Evolutionary conservation across 257 asterid genomes (phyloP).

Genomic region (Solanum sejunctum): DNA sequence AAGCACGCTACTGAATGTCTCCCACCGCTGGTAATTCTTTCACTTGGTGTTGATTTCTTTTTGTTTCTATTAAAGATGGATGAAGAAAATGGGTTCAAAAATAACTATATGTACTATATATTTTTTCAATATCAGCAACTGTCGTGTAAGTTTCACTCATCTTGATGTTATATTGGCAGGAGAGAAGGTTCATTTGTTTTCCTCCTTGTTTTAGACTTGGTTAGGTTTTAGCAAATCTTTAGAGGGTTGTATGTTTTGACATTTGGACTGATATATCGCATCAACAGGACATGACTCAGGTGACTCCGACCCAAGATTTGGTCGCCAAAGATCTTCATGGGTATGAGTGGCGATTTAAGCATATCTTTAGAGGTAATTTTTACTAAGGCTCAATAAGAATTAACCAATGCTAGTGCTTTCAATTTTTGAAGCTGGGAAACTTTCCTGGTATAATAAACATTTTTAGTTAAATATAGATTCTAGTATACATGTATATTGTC

Average conservation of each 20-base stretch:
- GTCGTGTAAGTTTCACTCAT: neutral
- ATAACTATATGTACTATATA: neutral
- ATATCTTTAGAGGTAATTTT: constrained; percentile 64
- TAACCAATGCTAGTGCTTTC: neutral
- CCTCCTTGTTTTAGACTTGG: neutral
- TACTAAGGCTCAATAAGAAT: neutral
- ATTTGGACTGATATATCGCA: neutral
- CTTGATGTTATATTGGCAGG: neutral
- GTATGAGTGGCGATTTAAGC: constrained; percentile 87
- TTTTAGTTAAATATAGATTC: neutral
- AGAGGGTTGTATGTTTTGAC: neutral
- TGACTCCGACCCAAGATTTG: constrained; percentile 77
- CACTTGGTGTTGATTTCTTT: neutral
- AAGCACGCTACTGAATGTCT: constrained; percentile 85
- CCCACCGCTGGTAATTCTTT: constrained; percentile 50
- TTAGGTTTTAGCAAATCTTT: neutral
- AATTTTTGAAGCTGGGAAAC: neutral
- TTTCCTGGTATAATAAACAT: neutral
- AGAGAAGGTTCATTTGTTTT: neutral
- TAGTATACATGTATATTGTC: neutral
- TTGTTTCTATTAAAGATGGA: neutral
- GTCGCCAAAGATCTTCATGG: constrained; percentile 77
- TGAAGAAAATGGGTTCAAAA: neutral
- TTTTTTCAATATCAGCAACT: neutral
- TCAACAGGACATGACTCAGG: constrained; percentile 66